A percentile compares a stretch with the other conserved stretches of the same genome.
Conservation (phyloP, 2,329 filamentous ascomycete species). For the Colletotrichum paranaense region DNA sequence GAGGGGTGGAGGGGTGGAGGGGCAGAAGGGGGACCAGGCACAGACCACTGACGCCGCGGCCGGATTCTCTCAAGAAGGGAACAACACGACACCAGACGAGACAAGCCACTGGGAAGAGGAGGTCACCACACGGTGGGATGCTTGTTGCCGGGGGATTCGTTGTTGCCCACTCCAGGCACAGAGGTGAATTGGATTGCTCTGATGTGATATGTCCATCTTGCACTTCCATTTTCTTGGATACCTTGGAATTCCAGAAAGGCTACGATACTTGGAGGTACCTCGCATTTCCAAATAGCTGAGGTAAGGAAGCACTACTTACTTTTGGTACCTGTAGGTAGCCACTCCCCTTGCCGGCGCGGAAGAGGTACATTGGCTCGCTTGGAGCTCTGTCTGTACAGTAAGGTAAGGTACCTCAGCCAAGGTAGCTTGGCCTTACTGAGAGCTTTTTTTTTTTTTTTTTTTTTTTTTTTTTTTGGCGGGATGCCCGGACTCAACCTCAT, state of each 20-base stretch:
- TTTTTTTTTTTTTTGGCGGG: not conserved
- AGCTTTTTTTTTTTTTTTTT: not conserved
- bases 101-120: constrained; percentile 2
- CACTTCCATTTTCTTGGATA: not conserved
- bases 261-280: not conserved
- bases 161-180: not conserved
- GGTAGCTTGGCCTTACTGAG: not conserved
- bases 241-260: too few species aligned
- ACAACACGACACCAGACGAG: not conserved
- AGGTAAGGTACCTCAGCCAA: not conserved
- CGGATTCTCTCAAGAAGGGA: constrained; percentile 4
- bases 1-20: constrained; percentile 25
- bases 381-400: not conserved
- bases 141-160: not conserved
- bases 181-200: not conserved
- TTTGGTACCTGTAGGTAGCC: not conserved
- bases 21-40: constrained; percentile 8
- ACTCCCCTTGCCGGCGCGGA: not conserved
- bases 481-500: not conserved
- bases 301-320: too few species aligned
- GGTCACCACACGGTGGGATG: constrained; percentile 15
- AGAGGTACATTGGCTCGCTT: not conserved
- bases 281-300: too few species aligned
- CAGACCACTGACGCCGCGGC: constrained; percentile 17
- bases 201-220: not conserved